These are phyloP conservation scores for Exophiala alcalophila DNA, from an alignment of 2,329 filamentous ascomycete genomes.

Conservation along the genomic window DNA sequence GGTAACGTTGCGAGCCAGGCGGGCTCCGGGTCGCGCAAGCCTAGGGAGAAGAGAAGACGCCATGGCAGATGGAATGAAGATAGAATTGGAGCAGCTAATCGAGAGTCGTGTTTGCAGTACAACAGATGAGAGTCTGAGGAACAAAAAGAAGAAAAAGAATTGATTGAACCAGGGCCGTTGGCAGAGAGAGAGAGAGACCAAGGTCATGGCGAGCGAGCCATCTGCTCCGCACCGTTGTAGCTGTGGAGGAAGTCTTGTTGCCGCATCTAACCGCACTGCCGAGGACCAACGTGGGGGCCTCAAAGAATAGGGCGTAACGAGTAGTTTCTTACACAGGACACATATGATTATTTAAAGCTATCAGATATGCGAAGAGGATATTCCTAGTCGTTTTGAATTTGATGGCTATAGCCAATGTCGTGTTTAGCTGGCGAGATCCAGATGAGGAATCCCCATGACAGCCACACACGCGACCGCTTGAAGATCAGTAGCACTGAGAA, in stretches of 20 bases:
- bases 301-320: neutral
- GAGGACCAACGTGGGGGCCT: slow-evolving; percentile 27
- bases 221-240: slow-evolving; percentile 19
- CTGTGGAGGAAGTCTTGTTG: slow-evolving; percentile 23
- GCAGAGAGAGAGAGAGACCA: neutral
- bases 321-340: too few relatives aligned
- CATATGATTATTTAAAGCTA: too few relatives aligned
- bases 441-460: too few relatives aligned
- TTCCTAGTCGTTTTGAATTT: too few relatives aligned
- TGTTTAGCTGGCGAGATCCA: too few relatives aligned
- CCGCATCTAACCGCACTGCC: slow-evolving; percentile 35
- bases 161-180: neutral
- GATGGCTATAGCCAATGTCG: too few relatives aligned
- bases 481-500: too few relatives aligned
- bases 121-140: neutral
- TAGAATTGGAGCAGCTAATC: too few relatives aligned
- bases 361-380: too few relatives aligned
- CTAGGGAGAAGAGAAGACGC: slow-evolving; percentile 10
- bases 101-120: too few relatives aligned
- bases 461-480: too few relatives aligned
- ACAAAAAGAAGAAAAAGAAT: neutral
- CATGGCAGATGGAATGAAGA: slow-evolving; percentile 14
- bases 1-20: slow-evolving; percentile 2
- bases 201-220: too few relatives aligned
- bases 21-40: slow-evolving; percentile 6